Evolutionary conservation across 2,329 filamentous ascomycete species (phyloP), one percentile per base, ranked within the genome.

Genomic region (Nothomitra cinnamomea): DNA sequence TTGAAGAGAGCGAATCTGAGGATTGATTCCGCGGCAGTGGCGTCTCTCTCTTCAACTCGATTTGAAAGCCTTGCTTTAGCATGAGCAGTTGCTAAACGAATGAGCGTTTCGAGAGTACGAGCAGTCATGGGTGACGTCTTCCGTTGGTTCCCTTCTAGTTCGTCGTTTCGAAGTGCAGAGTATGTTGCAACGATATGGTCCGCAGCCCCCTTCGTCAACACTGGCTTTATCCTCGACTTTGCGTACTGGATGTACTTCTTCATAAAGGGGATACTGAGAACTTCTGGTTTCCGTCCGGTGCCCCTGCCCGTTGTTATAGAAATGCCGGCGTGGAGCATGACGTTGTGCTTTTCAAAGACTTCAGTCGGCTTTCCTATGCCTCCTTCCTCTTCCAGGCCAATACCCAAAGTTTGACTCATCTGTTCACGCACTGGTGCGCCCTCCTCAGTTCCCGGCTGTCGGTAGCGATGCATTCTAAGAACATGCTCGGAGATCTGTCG

Each of bases 191-290:
- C 82, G 62, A 98, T 94, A 58, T 94, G 86, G 60, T 95, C 87
- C 10, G 88, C 87, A 4, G 92, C 90, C 45, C 87, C 87, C 64
- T 92, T 87, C 0, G 89, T 95, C 57, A 98, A 72, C 41, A 94
- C 73, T 0, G 92, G 92, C 76, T 88, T 94, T 63, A 95, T 78
- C 64, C 92, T 76, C 36, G 79, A 85, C 72, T 98, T 98, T 58
- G 92, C 88, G 67, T 98, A 98, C 65, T 98, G 92, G 47, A 98
- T 94, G 67, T 95, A 98, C 70, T 98, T 98, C 72, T 98, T 98
- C 74, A 98, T 88, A 69, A 98, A 98, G 0, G 89, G 86, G 56
- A 98, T 95, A 69, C 86, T 94, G 53, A 98, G 73, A 13, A 98
- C 86, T 66, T 95, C 88, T 3, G 85, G 79, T 58, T 84, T 83